Percentiles rank a stretch among this genome's conserved stretches.
phyloP scores from a whole-genome alignment of 1,284 basidiomycete species.

The Pulveroboletus sp. region DNA sequence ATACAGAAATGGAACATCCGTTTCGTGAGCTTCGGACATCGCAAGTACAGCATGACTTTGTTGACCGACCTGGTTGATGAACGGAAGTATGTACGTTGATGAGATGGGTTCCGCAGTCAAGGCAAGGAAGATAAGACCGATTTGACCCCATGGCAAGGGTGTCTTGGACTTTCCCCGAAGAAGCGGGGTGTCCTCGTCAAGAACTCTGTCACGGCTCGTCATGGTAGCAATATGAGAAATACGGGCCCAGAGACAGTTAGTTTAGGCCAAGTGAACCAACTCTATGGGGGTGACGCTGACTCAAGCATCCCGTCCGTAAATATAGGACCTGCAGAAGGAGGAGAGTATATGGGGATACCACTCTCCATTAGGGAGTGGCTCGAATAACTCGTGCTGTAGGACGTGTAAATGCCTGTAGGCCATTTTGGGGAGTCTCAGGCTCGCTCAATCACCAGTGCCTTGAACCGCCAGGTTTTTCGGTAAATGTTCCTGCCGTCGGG shows the following conservation, averaged over 20 bases:
- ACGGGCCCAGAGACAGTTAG: not conserved
- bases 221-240: slow-evolving; percentile 2
- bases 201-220: not conserved
- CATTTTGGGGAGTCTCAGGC: too few species aligned
- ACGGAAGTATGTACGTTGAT: slow-evolving; percentile 30
- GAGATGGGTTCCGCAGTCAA: slow-evolving; percentile 30
- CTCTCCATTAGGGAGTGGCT: not conserved
- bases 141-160: slow-evolving; percentile 29
- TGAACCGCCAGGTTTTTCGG: too few species aligned
- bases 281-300: not conserved
- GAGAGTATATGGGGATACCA: not conserved
- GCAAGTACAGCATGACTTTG: not conserved
- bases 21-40: not conserved
- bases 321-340: not conserved
- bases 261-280: not conserved
- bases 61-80: slow-evolving; percentile 33
- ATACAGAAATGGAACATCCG: not conserved
- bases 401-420: too few species aligned
- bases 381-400: not conserved
- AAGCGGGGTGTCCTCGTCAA: slow-evolving; percentile 27
- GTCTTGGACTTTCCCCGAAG: slow-evolving; percentile 23
- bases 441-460: too few species aligned
- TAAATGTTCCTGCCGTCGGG: too few species aligned
- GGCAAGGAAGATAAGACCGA: slow-evolving; percentile 21
- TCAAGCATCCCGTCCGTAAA: not conserved